Percentiles rank a stretch among this genome's conserved stretches.
These are phyloP conservation scores for Cyclotella kingstonii DNA, from an alignment of 108 stramenopile genomes.

Conservation along the genomic window DNA sequence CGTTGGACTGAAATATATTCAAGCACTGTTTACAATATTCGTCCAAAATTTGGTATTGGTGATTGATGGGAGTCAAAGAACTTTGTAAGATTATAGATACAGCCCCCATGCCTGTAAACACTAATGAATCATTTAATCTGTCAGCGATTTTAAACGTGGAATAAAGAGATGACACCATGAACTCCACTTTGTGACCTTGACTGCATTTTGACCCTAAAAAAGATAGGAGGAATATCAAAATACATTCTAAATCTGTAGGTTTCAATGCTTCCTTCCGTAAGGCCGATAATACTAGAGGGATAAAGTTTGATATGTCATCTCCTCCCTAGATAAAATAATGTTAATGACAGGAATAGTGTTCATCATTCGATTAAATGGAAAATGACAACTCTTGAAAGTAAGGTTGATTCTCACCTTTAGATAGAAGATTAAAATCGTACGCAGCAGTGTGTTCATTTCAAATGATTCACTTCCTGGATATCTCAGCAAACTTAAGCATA, in stretches of 20 bases:
- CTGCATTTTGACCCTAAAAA: background rate
- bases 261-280: background rate
- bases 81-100: no score
- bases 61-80: background rate
- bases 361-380: slow-evolving; percentile 1
- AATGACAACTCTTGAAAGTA: background rate
- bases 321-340: background rate
- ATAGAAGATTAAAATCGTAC: slow-evolving; percentile 10
- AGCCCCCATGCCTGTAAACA: no score
- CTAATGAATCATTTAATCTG: no score
- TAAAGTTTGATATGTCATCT: slow-evolving; percentile 1
- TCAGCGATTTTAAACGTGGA: background rate
- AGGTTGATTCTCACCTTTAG: slow-evolving; percentile 17
- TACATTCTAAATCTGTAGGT: slow-evolving; percentile 10
- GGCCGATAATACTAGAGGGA: slow-evolving; percentile 4
- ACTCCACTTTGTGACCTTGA: background rate
- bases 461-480: slow-evolving; percentile 5
- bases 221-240: slow-evolving; percentile 9
- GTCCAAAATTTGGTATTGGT: background rate
- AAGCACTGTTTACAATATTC: slow-evolving; percentile 15
- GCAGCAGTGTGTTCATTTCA: slow-evolving; percentile 6
- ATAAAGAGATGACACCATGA: background rate
- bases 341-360: background rate
- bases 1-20: slow-evolving; percentile 2
- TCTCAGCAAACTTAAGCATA: slow-evolving; percentile 36